Evolutionary conservation across 2,329 filamentous ascomycete genomes (phyloP).

Genomic region (Purpureocillium lavendulum): DNA sequence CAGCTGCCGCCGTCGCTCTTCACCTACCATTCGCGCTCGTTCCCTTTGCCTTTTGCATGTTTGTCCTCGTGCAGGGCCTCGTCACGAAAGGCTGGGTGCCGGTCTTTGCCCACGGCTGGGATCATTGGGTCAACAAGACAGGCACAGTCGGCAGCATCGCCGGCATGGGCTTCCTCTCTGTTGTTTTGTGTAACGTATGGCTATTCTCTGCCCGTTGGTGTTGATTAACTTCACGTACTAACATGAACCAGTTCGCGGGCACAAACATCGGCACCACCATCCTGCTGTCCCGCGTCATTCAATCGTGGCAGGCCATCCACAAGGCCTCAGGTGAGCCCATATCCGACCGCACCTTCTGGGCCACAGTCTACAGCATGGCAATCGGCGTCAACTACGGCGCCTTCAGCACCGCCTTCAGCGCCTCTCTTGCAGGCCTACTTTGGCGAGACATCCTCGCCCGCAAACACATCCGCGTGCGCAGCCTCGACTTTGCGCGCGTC

Average conservation of each 20-base stretch:
- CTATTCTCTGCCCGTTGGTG: conserved; percentile 8
- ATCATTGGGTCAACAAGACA: conserved; percentile 62
- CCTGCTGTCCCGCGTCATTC: conserved; percentile 60
- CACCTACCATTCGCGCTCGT: conserved; percentile 61
- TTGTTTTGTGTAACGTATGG: conserved; percentile 63
- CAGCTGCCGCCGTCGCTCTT: conserved; percentile 52
- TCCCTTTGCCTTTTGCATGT: conserved; percentile 68
- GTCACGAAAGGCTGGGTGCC: conserved; percentile 69
- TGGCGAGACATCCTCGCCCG: conserved; percentile 63
- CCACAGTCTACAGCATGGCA: conserved; percentile 66
- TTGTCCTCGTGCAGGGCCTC: conserved; percentile 63
- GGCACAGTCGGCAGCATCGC: conserved; percentile 60
- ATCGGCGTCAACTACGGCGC: conserved; percentile 68
- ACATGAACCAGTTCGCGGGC: conserved; percentile 65
- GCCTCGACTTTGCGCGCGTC: conserved; percentile 57
- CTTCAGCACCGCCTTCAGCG: conserved; percentile 64
- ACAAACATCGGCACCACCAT: conserved; percentile 74
- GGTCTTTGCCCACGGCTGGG: conserved; percentile 66
- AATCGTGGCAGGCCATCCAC: conserved; percentile 59
- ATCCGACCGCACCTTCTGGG: conserved; percentile 61
- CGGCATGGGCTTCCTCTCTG: conserved; percentile 66
- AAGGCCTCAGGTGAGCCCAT: conserved; percentile 36
- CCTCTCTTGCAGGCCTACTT: conserved; percentile 60
- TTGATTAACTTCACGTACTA: no score
- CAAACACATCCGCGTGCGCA: conserved; percentile 58